Evolutionary conservation across 495 filamentous ascomycete genomes (phyloP).

Genomic region (Parmelia sp.): DNA sequence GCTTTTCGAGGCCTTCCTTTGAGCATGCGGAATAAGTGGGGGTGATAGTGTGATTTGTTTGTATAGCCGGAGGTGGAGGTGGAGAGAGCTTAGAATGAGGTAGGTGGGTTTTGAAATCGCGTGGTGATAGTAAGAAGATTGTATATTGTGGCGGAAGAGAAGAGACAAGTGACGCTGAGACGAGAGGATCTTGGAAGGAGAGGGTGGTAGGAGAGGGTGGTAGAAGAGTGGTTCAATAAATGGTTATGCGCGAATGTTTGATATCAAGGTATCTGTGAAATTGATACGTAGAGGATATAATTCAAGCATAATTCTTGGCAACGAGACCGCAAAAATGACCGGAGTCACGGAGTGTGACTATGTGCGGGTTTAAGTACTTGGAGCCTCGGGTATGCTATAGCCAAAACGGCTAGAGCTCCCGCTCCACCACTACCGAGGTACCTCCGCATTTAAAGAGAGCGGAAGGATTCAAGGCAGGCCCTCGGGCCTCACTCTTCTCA

Average conservation of each 20-base stretch:
- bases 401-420: neutral
- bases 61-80: neutral
- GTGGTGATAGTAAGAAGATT: neutral
- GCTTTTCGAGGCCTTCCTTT: neutral
- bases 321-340: neutral
- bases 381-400: neutral
- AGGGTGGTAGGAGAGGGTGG: too few relatives aligned
- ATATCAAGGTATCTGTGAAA: too few relatives aligned
- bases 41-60: constrained; percentile 10
- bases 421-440: too few relatives aligned
- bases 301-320: neutral
- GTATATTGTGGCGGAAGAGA: neutral
- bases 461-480: too few relatives aligned
- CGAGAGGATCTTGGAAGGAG: too few relatives aligned
- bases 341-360: neutral
- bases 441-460: neutral
- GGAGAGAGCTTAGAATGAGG: neutral
- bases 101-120: neutral
- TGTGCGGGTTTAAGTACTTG: neutral
- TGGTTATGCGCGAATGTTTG: too few relatives aligned
- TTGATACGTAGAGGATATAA: too few relatives aligned
- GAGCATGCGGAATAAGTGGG: neutral
- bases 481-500: too few relatives aligned
- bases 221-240: too few relatives aligned
- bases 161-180: neutral